phyloP scores from a whole-genome alignment of 371 early-diverging fungal species.

The Chytridiales sp. region DNA sequence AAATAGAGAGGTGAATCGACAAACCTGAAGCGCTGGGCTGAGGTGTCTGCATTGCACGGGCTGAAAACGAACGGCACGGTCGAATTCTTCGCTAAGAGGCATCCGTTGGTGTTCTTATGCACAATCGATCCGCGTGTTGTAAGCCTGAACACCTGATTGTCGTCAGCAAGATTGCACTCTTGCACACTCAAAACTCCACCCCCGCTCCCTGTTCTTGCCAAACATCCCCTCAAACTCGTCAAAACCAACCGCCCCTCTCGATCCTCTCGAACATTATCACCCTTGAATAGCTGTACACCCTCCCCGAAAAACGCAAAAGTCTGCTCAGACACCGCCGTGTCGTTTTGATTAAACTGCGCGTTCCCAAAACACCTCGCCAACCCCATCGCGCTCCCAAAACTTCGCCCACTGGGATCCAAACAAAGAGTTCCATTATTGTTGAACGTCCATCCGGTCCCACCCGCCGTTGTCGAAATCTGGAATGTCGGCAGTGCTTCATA shows the following conservation, averaged over 20 bases:
- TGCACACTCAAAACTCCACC: background rate
- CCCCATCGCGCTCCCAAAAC: background rate
- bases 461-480: background rate
- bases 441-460: background rate
- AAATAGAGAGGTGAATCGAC: conserved; percentile 13
- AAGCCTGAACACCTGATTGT: too few species aligned
- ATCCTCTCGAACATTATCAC: background rate
- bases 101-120: background rate
- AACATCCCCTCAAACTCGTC: conserved; percentile 1
- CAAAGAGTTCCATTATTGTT: background rate
- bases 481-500: background rate
- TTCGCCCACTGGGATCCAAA: background rate
- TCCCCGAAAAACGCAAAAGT: conserved; percentile 13
- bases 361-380: background rate
- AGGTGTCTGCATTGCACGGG: background rate
- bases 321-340: background rate
- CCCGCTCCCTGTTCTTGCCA: background rate
- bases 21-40: background rate
- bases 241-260: background rate
- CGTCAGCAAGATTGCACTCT: too few species aligned
- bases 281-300: background rate
- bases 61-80: background rate
- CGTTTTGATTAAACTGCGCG: background rate
- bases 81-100: background rate
- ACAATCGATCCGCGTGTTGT: background rate